These are phyloP conservation scores for Calocybe gambosa DNA, from an alignment of 1,284 basidiomycete species.

Conservation along the genomic window DNA sequence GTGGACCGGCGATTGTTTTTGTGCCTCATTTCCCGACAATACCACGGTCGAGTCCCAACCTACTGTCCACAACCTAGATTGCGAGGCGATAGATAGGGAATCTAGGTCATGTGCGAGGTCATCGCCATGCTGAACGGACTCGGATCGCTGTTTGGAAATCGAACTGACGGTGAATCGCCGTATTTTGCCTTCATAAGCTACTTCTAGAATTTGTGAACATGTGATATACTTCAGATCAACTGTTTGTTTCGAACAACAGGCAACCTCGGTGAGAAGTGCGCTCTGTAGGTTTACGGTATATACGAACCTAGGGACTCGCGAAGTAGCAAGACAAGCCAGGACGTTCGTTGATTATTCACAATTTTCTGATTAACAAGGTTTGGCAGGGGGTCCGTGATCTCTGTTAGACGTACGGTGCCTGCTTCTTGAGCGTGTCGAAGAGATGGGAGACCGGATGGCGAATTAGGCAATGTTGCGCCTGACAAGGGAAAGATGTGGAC, in stretches of 20 bases:
- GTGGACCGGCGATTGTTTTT: conserved; percentile 18
- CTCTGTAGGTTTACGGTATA: conserved; percentile 5
- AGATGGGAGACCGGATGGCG: conserved; percentile 40
- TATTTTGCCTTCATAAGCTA: conserved; percentile 55
- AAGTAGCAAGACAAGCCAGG: conserved; percentile 63
- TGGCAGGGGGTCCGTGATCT: conserved; percentile 25
- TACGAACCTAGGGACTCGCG: conserved; percentile 56
- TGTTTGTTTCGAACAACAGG: conserved; percentile 22
- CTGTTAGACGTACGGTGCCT: conserved; percentile 43
- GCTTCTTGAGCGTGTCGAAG: conserved; percentile 45
- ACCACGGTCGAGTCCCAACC: conserved; percentile 58
- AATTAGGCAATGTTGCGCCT: conserved; percentile 27
- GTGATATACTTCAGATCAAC: conserved; percentile 74
- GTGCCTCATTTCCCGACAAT: conserved; percentile 30
- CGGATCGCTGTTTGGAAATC: conserved; percentile 31
- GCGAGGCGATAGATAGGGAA: conserved; percentile 34
- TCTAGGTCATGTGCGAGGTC: conserved; percentile 36
- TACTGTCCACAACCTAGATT: conserved; percentile 44
- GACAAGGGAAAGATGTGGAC: conserved; percentile 46
- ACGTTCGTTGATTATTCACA: conserved; percentile 36
- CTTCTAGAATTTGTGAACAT: conserved; percentile 51
- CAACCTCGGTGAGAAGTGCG: conserved; percentile 8
- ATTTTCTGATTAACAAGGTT: conserved; percentile 16
- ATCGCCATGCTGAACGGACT: conserved; percentile 18
- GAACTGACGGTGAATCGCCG: conserved; percentile 50